Percentiles rank a stretch among this genome's conserved stretches.
Evolutionary conservation across 2,329 filamentous ascomycete species (phyloP).

Genomic region (Anisogramma anomala): DNA sequence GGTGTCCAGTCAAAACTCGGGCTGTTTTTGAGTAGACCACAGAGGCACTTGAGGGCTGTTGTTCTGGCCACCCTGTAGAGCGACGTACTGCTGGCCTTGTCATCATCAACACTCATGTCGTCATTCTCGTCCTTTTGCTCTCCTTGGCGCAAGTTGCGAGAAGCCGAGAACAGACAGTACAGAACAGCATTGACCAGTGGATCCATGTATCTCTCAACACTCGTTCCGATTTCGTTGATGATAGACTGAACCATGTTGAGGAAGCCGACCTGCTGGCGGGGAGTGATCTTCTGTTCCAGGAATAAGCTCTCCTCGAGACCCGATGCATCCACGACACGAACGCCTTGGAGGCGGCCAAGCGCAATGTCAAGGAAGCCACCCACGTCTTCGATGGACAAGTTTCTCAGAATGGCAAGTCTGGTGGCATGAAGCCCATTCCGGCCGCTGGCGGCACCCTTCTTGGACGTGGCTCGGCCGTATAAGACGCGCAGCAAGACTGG

Average conservation of each 20-base stretch:
- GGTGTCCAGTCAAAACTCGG: constrained; percentile 58
- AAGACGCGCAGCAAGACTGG: constrained; percentile 77
- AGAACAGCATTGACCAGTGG: constrained; percentile 65
- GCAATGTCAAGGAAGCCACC: constrained; percentile 75
- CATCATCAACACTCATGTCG: constrained; percentile 21
- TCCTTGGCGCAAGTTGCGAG: constrained; percentile 30
- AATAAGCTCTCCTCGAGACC: constrained; percentile 42
- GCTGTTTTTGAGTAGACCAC: constrained; percentile 64
- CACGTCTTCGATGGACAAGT: constrained; percentile 62
- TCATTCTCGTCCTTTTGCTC: constrained; percentile 29
- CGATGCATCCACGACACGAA: constrained; percentile 44
- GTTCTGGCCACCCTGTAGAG: constrained; percentile 56
- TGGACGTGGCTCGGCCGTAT: constrained; percentile 79
- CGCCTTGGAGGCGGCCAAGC: constrained; percentile 54
- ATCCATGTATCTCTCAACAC: constrained; percentile 55
- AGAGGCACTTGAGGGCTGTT: constrained; percentile 71
- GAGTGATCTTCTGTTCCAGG: constrained; percentile 45
- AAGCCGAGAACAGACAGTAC: constrained; percentile 67
- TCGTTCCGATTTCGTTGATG: constrained; percentile 69
- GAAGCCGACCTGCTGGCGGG: constrained; percentile 78
- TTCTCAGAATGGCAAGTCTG: constrained; percentile 68
- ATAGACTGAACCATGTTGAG: constrained; percentile 84
- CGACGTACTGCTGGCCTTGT: constrained; percentile 38
- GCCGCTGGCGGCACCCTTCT: constrained; percentile 64
- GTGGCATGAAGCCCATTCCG: constrained; percentile 72